Conservation (phyloP, 768 basidiomycete genomes). For the Lentinula edodes region DNA sequence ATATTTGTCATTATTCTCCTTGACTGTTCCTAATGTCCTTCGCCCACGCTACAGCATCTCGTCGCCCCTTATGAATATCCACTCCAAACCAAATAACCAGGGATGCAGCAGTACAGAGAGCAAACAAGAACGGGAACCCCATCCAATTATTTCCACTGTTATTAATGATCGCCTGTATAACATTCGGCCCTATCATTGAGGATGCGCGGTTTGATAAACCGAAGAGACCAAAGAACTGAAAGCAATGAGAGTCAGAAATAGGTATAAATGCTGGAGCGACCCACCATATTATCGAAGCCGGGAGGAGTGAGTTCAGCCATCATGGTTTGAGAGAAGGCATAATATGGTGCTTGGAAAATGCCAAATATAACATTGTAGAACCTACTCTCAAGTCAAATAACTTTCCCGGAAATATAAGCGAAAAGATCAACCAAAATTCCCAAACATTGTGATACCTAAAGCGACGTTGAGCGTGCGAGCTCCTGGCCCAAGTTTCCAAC, state of each 20-base stretch:
- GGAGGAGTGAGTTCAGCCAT: constrained; percentile 87
- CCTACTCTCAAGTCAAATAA: constrained; percentile 29
- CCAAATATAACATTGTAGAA: constrained; percentile 78
- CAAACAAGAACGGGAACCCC: constrained; percentile 82
- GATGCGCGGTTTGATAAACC: constrained; percentile 81
- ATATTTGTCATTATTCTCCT: constrained; percentile 11
- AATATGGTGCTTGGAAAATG: constrained; percentile 83
- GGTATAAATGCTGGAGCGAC: not conserved
- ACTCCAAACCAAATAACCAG: constrained; percentile 75
- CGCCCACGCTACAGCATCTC: constrained; percentile 59
- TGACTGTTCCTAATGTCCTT: constrained; percentile 17
- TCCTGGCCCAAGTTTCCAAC: not conserved
- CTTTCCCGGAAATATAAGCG: not conserved
- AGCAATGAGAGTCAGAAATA: not conserved
- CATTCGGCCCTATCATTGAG: constrained; percentile 84
- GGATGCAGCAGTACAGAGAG: constrained; percentile 58
- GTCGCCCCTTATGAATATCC: constrained; percentile 56
- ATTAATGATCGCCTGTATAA: constrained; percentile 80
- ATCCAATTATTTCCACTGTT: constrained; percentile 69
- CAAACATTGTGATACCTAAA: constrained; percentile 72
- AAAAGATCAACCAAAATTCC: constrained; percentile 71
- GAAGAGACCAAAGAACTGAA: constrained; percentile 81
- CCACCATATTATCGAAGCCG: constrained; percentile 78
- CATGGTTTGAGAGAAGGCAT: constrained; percentile 82
- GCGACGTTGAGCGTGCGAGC: not conserved